Conservation (phyloP, 2,329 filamentous ascomycete genomes). For the Exophiala xenobiotica region DNA sequence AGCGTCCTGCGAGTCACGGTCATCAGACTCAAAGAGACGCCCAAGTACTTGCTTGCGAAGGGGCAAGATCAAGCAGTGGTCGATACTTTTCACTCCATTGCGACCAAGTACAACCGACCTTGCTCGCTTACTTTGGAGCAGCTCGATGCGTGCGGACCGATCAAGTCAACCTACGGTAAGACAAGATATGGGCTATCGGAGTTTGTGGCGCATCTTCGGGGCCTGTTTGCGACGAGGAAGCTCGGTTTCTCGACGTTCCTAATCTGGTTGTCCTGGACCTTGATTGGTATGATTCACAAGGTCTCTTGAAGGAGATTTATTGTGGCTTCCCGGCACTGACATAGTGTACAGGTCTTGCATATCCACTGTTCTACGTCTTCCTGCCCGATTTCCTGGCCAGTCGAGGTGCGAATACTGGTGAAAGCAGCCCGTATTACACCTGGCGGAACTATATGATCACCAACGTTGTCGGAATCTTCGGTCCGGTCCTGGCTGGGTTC, state of each 20-base stretch:
- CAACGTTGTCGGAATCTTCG: slow-evolving; percentile 69
- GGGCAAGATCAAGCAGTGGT: slow-evolving; percentile 69
- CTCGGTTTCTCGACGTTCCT: slow-evolving; percentile 54
- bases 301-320: too few species aligned
- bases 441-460: slow-evolving; percentile 82
- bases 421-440: slow-evolving; percentile 70
- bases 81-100: slow-evolving; percentile 59
- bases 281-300: too few species aligned
- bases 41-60: slow-evolving; percentile 75
- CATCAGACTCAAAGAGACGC: slow-evolving; percentile 72
- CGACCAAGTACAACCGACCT: slow-evolving; percentile 52
- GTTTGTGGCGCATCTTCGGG: slow-evolving; percentile 55
- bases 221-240: slow-evolving; percentile 65
- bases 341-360: slow-evolving; percentile 37
- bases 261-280: slow-evolving; percentile 71
- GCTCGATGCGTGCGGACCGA: slow-evolving; percentile 48
- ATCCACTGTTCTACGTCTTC: slow-evolving; percentile 77
- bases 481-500: slow-evolving; percentile 66
- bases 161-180: slow-evolving; percentile 39
- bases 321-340: too few species aligned
- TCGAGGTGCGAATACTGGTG: slow-evolving; percentile 67
- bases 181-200: slow-evolving; percentile 19
- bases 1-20: slow-evolving; percentile 65
- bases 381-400: slow-evolving; percentile 49
- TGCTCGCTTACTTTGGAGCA: slow-evolving; percentile 53